phyloP scores from a whole-genome alignment of 73 alveolate genomes.

The Stentor roeselii region DNA sequence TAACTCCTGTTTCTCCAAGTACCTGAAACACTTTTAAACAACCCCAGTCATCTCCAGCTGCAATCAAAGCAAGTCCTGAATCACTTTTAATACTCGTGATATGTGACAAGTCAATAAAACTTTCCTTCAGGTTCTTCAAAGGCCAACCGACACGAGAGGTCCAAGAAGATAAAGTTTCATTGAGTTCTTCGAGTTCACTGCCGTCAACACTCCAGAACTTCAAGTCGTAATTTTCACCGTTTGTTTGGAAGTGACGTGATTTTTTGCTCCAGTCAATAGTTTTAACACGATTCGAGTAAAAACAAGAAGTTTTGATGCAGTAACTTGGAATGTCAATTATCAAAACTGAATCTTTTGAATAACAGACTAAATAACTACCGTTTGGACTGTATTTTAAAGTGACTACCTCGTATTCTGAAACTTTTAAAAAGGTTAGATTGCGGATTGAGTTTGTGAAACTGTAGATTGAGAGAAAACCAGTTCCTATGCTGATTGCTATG shows the following conservation, averaged over 20 bases:
- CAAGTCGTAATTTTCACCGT: background rate
- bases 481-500: background rate
- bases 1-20: background rate
- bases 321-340: background rate
- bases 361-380: background rate
- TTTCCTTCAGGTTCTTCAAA: background rate
- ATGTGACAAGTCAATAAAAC: background rate
- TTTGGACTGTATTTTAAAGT: background rate
- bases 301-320: background rate
- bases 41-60: background rate
- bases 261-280: background rate
- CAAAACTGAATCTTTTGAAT: no score
- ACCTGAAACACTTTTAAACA: background rate
- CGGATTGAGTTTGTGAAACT: background rate
- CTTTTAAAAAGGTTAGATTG: no score
- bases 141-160: background rate
- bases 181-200: background rate
- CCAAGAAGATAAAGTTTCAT: background rate
- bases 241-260: background rate
- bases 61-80: background rate
- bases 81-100: no score
- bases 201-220: background rate
- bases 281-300: no score
- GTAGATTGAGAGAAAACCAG: background rate
- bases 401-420: no score